These are phyloP conservation scores for Ogataea hybrid DNA, from an alignment of 1,139 yeast species.

Conservation along the genomic window DNA sequence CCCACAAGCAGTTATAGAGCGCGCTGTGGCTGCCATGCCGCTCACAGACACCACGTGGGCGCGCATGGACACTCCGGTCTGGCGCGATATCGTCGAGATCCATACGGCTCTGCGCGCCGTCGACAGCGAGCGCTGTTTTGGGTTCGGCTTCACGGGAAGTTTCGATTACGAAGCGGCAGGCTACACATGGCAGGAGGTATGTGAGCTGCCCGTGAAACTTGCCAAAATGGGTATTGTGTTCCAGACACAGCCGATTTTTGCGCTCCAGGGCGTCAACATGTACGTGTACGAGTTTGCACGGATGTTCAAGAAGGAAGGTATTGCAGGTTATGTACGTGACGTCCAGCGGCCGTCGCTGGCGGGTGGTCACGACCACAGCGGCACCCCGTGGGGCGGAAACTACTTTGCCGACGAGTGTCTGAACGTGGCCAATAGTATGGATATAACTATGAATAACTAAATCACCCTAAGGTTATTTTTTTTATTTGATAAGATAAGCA, in stretches of 20 bases:
- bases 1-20: conserved; percentile 28
- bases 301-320: conserved; percentile 29
- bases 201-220: conserved; percentile 22
- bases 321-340: conserved; percentile 26
- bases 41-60: conserved; percentile 30
- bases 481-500: conserved; percentile 1
- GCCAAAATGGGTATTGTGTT: conserved; percentile 30
- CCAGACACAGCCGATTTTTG: conserved; percentile 28
- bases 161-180: conserved; percentile 29
- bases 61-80: conserved; percentile 21
- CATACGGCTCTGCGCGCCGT: conserved; percentile 25
- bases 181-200: conserved; percentile 25
- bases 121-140: conserved; percentile 27
- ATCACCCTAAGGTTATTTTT: not conserved
- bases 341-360: conserved; percentile 19
- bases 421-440: conserved; percentile 19
- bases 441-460: conserved; percentile 10
- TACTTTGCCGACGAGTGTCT: conserved; percentile 18
- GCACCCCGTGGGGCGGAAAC: conserved; percentile 21
- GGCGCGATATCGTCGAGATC: conserved; percentile 23
- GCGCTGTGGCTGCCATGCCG: conserved; percentile 32
- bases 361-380: conserved; percentile 17
- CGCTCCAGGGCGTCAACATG: conserved; percentile 26
- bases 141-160: conserved; percentile 30
- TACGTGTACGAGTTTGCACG: conserved; percentile 21